Evolutionary conservation across 352 stramenopile species (phyloP).

Genomic region (Pelagophyceae sp.): DNA sequence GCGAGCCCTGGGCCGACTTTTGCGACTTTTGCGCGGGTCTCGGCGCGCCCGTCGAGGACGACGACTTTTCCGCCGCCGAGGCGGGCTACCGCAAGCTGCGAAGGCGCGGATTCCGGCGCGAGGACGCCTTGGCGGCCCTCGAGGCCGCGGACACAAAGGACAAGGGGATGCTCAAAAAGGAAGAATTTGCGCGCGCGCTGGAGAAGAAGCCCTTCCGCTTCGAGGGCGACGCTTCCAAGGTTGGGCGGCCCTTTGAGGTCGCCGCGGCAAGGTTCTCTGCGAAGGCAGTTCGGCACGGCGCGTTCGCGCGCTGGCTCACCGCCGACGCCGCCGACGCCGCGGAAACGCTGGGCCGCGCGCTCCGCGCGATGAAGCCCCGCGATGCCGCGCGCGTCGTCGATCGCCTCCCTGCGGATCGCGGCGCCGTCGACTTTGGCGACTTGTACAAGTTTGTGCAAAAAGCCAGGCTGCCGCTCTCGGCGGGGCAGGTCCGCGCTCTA

Average conservation of each 20-base stretch:
- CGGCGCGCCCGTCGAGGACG: not conserved
- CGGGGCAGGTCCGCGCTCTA: not conserved
- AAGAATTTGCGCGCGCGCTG: not conserved
- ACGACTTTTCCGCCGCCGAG: too few species aligned
- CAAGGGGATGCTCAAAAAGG: not conserved
- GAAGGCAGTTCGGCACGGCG: not conserved
- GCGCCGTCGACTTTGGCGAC: not conserved
- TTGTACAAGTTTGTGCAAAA: not conserved
- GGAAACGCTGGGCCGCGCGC: not conserved
- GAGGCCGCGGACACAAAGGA: not conserved
- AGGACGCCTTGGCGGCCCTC: not conserved
- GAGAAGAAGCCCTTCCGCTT: not conserved
- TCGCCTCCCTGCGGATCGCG: too few species aligned
- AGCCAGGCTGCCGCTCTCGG: not conserved
- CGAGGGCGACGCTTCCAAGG: not conserved
- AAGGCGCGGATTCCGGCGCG: not conserved
- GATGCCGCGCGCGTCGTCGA: not conserved
- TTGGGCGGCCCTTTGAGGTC: not conserved
- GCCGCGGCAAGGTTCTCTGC: not conserved
- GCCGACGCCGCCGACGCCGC: not conserved
- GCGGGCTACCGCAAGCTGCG: not conserved
- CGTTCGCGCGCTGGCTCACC: not conserved
- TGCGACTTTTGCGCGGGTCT: not conserved
- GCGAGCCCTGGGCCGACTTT: not conserved
- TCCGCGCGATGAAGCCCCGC: not conserved